Evolutionary conservation across 805 yeast genomes (phyloP).

Genomic region (Candida corydali): DNA sequence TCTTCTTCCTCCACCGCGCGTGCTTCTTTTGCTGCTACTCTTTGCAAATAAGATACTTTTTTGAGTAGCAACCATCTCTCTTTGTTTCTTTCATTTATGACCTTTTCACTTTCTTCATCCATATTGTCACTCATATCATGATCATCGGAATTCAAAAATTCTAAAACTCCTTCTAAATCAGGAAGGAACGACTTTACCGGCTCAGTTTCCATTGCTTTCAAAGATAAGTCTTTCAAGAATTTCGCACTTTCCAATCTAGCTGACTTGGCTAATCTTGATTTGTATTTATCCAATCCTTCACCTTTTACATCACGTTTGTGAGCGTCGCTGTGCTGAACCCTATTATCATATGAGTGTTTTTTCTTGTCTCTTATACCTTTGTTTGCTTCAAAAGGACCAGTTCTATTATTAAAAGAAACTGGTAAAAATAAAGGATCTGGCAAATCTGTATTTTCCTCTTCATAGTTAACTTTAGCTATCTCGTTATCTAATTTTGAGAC

Average conservation of each 20-base stretch:
- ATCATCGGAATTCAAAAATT: conserved; percentile 49
- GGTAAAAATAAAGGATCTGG: conserved; percentile 36
- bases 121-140: conserved; percentile 28
- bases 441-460: conserved; percentile 19
- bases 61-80: conserved; percentile 72
- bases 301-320: conserved; percentile 79
- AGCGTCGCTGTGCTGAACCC: conserved; percentile 62
- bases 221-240: conserved; percentile 55
- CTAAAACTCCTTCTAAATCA: conserved; percentile 50
- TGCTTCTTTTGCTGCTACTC: conserved; percentile 53
- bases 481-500: conserved; percentile 6
- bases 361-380: conserved; percentile 81
- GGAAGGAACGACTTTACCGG: conserved; percentile 45
- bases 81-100: conserved; percentile 39
- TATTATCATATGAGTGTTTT: conserved; percentile 72
- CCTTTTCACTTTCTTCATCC: conserved; percentile 36
- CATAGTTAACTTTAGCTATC: conserved; percentile 15
- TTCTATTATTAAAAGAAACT: conserved; percentile 78
- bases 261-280: conserved; percentile 39
- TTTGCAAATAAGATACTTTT: conserved; percentile 64
- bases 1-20: conserved; percentile 36
- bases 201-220: conserved; percentile 37
- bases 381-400: conserved; percentile 73
- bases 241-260: conserved; percentile 52
- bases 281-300: conserved; percentile 63